Conservation (phyloP, 306 rosid genomes). For the Sindora glabra region DNA sequence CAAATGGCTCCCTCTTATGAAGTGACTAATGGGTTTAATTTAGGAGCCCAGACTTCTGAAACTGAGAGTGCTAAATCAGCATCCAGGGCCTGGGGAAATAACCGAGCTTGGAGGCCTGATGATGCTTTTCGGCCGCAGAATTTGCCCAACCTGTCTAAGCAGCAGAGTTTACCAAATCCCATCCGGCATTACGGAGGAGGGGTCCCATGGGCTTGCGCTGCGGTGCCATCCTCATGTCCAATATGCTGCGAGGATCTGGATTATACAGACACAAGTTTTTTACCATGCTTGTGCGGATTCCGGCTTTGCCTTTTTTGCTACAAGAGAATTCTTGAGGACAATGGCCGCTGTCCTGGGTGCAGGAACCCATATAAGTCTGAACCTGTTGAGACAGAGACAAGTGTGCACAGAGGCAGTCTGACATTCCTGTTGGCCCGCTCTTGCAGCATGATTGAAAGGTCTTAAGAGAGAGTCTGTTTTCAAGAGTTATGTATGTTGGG, state of each 20-base stretch:
- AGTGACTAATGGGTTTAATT: too few relatives aligned
- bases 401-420: slow-evolving; percentile 50
- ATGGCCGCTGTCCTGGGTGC: slow-evolving; percentile 52
- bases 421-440: slow-evolving; percentile 67
- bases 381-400: slow-evolving; percentile 49
- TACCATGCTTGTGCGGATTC: slow-evolving; percentile 58
- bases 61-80: slow-evolving; percentile 1
- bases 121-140: slow-evolving; percentile 47
- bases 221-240: slow-evolving; percentile 37
- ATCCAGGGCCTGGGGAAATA: slow-evolving; percentile 20
- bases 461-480: slow-evolving; percentile 42
- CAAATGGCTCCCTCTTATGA: too few relatives aligned
- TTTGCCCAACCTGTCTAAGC: slow-evolving; percentile 41
- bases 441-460: slow-evolving; percentile 72
- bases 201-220: slow-evolving; percentile 37
- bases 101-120: slow-evolving; percentile 47
- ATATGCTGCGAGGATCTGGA: slow-evolving; percentile 63
- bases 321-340: slow-evolving; percentile 50
- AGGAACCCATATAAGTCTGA: slow-evolving; percentile 44
- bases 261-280: slow-evolving; percentile 42
- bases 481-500: slow-evolving; percentile 38
- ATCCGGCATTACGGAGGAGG: slow-evolving; percentile 27
- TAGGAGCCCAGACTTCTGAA: slow-evolving; percentile 3
- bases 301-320: slow-evolving; percentile 56
- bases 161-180: slow-evolving; percentile 20